A percentile compares a stretch with the other conserved stretches of the same genome.
phyloP scores from a whole-genome alignment of 129 eudicot genomes.

The Helianthus tuberosus region DNA sequence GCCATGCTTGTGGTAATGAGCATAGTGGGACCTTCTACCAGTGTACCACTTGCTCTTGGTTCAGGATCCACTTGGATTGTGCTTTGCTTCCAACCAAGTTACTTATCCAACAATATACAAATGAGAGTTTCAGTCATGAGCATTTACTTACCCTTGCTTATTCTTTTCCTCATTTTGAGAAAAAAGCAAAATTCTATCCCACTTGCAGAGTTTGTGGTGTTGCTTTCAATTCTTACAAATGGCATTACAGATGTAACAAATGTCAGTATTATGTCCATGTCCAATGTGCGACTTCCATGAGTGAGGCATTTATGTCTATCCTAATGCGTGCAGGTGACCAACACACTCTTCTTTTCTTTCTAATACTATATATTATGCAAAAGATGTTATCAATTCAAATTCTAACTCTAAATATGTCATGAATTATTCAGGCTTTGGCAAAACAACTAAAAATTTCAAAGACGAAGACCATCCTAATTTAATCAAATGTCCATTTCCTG shows the following conservation, averaged over 20 bases:
- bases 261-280: constrained; percentile 17
- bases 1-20: too few species aligned
- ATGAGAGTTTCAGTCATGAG: neutral
- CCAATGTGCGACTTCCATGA: constrained; percentile 12
- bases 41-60: too few species aligned
- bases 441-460: neutral
- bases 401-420: neutral
- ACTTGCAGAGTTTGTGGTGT: neutral
- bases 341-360: neutral
- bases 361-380: neutral
- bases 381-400: neutral
- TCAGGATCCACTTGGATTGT: neutral
- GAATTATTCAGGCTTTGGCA: neutral
- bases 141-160: constrained; percentile 27
- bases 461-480: neutral
- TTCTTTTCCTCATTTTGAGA: constrained; percentile 1
- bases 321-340: neutral
- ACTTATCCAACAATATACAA: neutral
- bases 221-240: neutral
- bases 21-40: too few species aligned
- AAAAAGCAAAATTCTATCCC: neutral
- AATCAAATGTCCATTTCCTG: neutral
- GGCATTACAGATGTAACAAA: constrained; percentile 18
- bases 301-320: constrained; percentile 3
- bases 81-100: constrained; percentile 11